Evolutionary conservation across 2,329 filamentous ascomycete genomes (phyloP).

Genomic region (Fusarium chlamydosporum): DNA sequence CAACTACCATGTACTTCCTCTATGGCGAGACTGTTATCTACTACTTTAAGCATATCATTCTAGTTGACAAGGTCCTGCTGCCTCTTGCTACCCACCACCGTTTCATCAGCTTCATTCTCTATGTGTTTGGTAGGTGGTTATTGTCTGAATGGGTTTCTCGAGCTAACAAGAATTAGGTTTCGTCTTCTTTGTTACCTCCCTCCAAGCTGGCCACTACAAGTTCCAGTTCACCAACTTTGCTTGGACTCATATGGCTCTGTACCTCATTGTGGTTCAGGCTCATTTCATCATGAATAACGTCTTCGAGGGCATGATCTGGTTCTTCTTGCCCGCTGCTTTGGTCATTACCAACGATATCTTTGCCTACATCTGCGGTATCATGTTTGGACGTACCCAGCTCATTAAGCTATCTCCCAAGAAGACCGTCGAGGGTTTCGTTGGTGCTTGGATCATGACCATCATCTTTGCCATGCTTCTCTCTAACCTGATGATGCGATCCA

Average conservation of each 20-base stretch:
- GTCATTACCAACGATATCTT: conserved; percentile 99
- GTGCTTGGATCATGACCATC: conserved; percentile 95
- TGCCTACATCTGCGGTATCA: conserved; percentile 97
- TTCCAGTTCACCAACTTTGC: conserved; percentile 99
- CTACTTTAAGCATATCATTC: conserved; percentile 98
- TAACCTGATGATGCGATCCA: conserved; percentile 87
- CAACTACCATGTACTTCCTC: conserved; percentile 99
- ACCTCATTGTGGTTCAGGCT: conserved; percentile 96
- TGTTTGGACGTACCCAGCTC: conserved; percentile 94
- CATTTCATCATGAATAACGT: conserved; percentile 99
- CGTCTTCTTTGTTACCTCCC: conserved; percentile 95
- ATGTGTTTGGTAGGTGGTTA: conserved; percentile 83
- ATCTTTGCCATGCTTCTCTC: conserved; percentile 86
- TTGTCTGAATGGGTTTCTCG: background rate
- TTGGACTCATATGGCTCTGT: conserved; percentile 99
- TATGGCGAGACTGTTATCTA: conserved; percentile 99
- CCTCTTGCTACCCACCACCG: conserved; percentile 97
- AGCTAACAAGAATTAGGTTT: conserved; percentile 74
- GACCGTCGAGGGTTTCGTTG: conserved; percentile 97
- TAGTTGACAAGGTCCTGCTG: conserved; percentile 92
- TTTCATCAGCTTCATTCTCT: conserved; percentile 98
- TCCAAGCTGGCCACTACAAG: conserved; percentile 95
- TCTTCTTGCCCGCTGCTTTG: conserved; percentile 93
- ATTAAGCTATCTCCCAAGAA: conserved; percentile 99
- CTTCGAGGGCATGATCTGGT: conserved; percentile 99